Base-by-base conservation (phyloP, 2,329 filamentous ascomycete species). In the Ophioceras dolichostomum region DNA sequence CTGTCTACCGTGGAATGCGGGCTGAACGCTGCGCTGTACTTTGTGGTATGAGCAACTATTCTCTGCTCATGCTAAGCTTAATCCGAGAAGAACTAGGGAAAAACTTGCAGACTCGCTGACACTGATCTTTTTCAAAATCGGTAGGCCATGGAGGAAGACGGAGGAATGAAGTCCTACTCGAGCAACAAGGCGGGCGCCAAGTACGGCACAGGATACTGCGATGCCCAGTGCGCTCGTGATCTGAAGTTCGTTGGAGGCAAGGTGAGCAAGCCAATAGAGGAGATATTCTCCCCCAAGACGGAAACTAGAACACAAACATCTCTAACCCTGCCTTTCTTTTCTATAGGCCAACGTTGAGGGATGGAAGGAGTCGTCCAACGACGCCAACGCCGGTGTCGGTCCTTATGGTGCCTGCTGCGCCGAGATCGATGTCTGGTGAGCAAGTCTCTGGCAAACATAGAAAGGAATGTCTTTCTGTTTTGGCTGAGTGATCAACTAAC, bases 1-100 rank as follows among this genome's bases (percentile, higher is more conserved):
- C 66, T 76, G 28, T 76, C 73, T 32, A 67, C 68, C 45, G 60
- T 79, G 21, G 68, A 66, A 33, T 81, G 77, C 47, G 77, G 77
- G 40, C 57, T 80, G 41, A 79, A 81, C 53, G 63, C 60, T 13
- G 34, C 47, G 5, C 34, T 36, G 26, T 36, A 36, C 34, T 36
- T 36, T 36, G 34, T 36, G 26, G 34, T 36, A 26, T 14, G 34
- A n/a, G n/a, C n/a, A n/a, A n/a, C n/a, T n/a, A n/a, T n/a, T n/a
- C n/a, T n/a, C n/a, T n/a, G n/a, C n/a, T n/a, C n/a, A n/a, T n/a
- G n/a, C n/a, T n/a, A n/a, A n/a, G n/a, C n/a, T n/a, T n/a, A n/a
- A n/a, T n/a, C n/a, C n/a, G n/a, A n/a, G n/a, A n/a, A n/a, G n/a
- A n/a, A n/a, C n/a, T n/a, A n/a, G n/a, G n/a, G n/a, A n/a, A n/a